phyloP scores from a whole-genome alignment of 805 yeast genomes.

The Wickerhamomyces rabaulensis region DNA sequence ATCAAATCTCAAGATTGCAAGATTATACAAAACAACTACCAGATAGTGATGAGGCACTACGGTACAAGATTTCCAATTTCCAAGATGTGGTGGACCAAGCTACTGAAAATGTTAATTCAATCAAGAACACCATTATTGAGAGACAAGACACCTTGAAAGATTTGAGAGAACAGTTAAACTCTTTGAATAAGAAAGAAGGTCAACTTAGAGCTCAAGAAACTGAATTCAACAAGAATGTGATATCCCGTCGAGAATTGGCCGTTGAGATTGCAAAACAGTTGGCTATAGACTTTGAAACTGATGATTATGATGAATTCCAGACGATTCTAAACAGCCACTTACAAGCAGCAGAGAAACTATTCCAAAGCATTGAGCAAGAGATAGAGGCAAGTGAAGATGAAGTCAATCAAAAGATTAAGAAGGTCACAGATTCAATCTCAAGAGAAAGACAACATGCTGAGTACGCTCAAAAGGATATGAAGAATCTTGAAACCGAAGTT shows the following conservation, averaged over 20 bases:
- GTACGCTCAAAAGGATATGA: constrained; percentile 38
- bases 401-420: constrained; percentile 12
- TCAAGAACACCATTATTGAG: constrained; percentile 20
- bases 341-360: constrained; percentile 3
- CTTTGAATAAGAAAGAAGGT: constrained; percentile 47
- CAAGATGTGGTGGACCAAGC: constrained; percentile 26
- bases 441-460: constrained; percentile 38
- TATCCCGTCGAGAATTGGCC: constrained; percentile 8
- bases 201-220: constrained; percentile 41
- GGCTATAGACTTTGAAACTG: background rate
- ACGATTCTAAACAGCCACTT: background rate
- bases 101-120: constrained; percentile 21
- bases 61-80: constrained; percentile 37
- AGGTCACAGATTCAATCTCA: constrained; percentile 28
- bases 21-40: constrained; percentile 40
- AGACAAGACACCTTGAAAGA: constrained; percentile 22
- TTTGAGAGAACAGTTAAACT: constrained; percentile 30
- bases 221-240: constrained; percentile 25
- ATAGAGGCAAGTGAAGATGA: constrained; percentile 13
- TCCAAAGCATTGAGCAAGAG: constrained; percentile 9
- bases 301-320: constrained; percentile 1
- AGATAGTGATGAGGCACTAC: constrained; percentile 38
- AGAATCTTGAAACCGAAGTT: constrained; percentile 31
- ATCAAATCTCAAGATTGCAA: constrained; percentile 49
- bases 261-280: constrained; percentile 11